These are phyloP conservation scores for Aschersonia sp. DNA, from an alignment of 2,329 filamentous ascomycete genomes.

Conservation along the genomic window DNA sequence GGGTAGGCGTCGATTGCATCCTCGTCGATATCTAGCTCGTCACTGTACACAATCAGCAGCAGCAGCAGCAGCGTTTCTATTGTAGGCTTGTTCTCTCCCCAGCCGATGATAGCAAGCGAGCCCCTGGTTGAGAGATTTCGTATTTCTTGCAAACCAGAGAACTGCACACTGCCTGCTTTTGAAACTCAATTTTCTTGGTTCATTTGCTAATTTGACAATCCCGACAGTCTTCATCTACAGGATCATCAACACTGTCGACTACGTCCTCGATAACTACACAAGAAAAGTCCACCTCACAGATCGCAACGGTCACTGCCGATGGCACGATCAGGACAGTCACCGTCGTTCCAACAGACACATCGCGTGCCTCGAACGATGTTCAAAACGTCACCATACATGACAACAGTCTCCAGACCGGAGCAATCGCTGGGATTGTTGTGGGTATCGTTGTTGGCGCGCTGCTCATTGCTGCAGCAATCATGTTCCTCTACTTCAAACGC, in stretches of 20 bases:
- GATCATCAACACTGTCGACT: neutral
- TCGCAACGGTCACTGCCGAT: slow-evolving; percentile 40
- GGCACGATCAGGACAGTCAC: slow-evolving; percentile 42
- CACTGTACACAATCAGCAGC: slow-evolving; percentile 9
- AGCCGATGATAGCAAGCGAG: neutral
- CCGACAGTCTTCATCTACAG: neutral
- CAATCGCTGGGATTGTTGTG: slow-evolving; percentile 36
- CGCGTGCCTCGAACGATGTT: slow-evolving; percentile 6
- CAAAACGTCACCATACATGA: slow-evolving; percentile 7
- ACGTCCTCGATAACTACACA: neutral
- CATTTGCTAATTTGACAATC: neutral
- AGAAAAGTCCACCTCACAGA: slow-evolving; percentile 7
- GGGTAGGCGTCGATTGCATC: slow-evolving; percentile 17
- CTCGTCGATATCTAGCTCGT: slow-evolving; percentile 8
- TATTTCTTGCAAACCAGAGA: too few relatives aligned
- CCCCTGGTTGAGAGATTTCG: too few relatives aligned
- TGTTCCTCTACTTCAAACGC: slow-evolving; percentile 30
- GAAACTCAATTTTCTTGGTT: too few relatives aligned
- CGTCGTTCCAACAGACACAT: slow-evolving; percentile 26
- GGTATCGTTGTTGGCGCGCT: slow-evolving; percentile 32
- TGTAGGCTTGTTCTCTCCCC: slow-evolving; percentile 19
- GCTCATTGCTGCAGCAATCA: slow-evolving; percentile 17
- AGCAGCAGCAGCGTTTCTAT: slow-evolving; percentile 13
- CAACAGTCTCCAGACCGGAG: slow-evolving; percentile 26
- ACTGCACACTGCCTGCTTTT: too few relatives aligned